Conservation (phyloP, 78 protist species). For the Dictyostelium firmibasis region DNA sequence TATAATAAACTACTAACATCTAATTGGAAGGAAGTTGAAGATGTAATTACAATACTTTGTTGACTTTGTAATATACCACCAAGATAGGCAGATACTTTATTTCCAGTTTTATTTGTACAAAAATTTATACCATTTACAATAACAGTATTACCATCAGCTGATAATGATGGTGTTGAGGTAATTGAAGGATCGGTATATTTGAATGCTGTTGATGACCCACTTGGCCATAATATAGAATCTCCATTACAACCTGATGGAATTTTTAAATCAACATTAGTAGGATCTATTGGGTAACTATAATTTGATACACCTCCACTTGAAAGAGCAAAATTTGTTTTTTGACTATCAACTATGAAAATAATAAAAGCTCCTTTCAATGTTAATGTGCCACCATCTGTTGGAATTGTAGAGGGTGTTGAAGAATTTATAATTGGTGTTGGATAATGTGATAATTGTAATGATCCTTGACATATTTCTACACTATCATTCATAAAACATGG, state of each 20-base stretch:
- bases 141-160: neutral
- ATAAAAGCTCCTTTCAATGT: neutral
- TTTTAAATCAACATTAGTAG: neutral
- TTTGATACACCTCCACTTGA: neutral
- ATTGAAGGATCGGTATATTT: neutral
- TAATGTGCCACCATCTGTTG: neutral
- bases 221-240: neutral
- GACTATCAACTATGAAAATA: neutral
- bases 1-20: neutral
- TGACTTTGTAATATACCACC: neutral
- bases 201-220: neutral
- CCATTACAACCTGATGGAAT: neutral
- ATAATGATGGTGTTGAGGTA: neutral
- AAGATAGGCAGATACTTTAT: neutral
- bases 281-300: neutral
- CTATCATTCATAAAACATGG: neutral
- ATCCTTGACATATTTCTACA: neutral
- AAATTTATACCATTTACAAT: neutral
- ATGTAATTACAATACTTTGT: no score
- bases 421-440: neutral
- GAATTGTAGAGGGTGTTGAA: neutral
- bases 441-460: neutral
- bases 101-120: neutral
- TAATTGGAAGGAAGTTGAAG: no score
- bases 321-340: neutral